A percentile compares a stretch with the other conserved stretches of the same genome.
Evolutionary conservation across 177 flowering plant species (phyloP).

Genomic region (Tripterygium wilfordii): DNA sequence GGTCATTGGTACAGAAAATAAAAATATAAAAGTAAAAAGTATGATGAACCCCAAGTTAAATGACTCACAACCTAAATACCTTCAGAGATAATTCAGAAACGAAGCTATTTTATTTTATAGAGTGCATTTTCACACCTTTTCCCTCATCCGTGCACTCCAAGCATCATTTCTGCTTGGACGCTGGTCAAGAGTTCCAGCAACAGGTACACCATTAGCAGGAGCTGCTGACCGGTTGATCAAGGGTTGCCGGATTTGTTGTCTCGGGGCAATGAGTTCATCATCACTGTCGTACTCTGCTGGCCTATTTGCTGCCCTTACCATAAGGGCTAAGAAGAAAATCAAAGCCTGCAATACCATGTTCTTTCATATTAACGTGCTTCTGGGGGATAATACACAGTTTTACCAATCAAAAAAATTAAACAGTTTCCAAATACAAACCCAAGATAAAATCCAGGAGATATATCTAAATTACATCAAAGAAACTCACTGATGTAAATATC

Average conservation of each 20-base stretch:
- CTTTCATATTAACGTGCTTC: slow-evolving; percentile 1
- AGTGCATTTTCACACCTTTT: slow-evolving; percentile 73
- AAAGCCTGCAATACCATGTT: slow-evolving; percentile 58
- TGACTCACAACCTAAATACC: no score
- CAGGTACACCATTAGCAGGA: slow-evolving; percentile 81
- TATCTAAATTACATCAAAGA: no score
- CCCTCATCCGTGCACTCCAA: slow-evolving; percentile 96
- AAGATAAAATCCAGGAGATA: no score
- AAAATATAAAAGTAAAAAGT: no score
- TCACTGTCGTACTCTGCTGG: slow-evolving; percentile 92
- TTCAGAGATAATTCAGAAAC: no score
- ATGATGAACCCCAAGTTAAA: no score
- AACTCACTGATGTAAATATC: no score
- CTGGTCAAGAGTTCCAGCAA: slow-evolving; percentile 60
- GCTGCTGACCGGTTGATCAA: slow-evolving; percentile 59
- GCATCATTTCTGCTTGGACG: slow-evolving; percentile 85
- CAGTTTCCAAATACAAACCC: no score
- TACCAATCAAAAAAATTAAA: no score
- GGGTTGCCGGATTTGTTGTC: slow-evolving; percentile 68
- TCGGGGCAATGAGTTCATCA: slow-evolving; percentile 70
- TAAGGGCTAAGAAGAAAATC: slow-evolving; percentile 68
- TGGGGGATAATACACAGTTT: no score
- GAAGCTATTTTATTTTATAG: no score
- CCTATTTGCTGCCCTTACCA: slow-evolving; percentile 77
- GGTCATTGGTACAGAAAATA: no score